Evolutionary conservation across 1,284 basidiomycete genomes (phyloP).

Genomic region (Leucocoprinus gongylophorus): DNA sequence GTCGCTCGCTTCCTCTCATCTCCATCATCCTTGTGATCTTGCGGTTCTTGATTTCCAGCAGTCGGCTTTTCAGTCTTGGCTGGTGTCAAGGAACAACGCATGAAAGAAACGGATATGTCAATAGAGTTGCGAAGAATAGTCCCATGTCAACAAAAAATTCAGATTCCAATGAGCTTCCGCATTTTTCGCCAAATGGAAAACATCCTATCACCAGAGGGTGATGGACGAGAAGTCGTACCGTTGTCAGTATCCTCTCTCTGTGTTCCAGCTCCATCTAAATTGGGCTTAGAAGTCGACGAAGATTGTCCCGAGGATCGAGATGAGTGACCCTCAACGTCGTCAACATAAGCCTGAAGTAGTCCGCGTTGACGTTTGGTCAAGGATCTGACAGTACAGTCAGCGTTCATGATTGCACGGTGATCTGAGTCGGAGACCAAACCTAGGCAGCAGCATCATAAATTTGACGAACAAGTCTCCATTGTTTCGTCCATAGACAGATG

Average conservation of each 20-base stretch:
- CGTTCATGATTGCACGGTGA: conserved; percentile 8
- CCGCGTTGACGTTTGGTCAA: conserved; percentile 80
- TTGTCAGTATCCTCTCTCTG: conserved; percentile 38
- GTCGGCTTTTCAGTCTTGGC: conserved; percentile 15
- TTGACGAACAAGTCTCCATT: conserved; percentile 90
- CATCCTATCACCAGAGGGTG: conserved; percentile 55
- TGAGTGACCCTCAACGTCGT: conserved; percentile 74
- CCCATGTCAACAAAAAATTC: conserved; percentile 49
- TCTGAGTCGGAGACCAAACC: conserved; percentile 42
- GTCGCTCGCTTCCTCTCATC: conserved; percentile 15
- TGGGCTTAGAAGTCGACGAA: conserved; percentile 17
- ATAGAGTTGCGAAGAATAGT: conserved; percentile 28
- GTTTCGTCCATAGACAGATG: conserved; percentile 57
- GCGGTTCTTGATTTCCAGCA: conserved; percentile 6
- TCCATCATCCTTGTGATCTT: conserved; percentile 11
- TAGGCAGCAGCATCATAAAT: conserved; percentile 85
- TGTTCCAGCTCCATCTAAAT: conserved; percentile 20
- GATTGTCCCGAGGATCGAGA: conserved; percentile 19
- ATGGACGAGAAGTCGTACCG: conserved; percentile 66
- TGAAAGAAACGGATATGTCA: conserved; percentile 21
- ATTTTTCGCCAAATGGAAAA: conserved; percentile 62
- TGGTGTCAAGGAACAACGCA: conserved; percentile 20
- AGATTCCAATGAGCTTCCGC: conserved; percentile 62
- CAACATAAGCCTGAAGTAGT: conserved; percentile 87
- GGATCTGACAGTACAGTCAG: conserved; percentile 42